A percentile compares a stretch with the other conserved stretches of the same genome.
Evolutionary conservation across 257 asterid genomes (phyloP).

Genomic region (Fraxinus americana): DNA sequence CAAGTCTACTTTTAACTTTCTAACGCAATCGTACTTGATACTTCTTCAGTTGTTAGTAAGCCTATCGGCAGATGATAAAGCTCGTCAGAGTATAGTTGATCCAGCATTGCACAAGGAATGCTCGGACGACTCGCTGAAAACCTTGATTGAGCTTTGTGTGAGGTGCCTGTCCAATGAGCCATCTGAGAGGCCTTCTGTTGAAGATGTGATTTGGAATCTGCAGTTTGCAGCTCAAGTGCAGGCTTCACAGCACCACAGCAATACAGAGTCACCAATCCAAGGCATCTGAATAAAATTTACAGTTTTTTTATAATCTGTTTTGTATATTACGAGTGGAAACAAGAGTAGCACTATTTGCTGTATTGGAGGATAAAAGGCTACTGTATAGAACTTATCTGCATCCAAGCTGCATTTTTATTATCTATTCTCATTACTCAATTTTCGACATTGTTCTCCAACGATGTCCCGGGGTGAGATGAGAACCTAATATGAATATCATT

Average conservation of each 20-base stretch:
- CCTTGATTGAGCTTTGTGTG: conserved; percentile 66
- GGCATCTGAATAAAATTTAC: conserved; percentile 12
- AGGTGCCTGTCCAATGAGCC: conserved; percentile 60
- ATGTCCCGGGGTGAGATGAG: no score
- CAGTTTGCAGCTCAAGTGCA: conserved; percentile 93
- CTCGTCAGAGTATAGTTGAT: conserved; percentile 63
- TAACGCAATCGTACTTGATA: background rate
- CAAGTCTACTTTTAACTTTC: background rate
- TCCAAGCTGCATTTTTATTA: background rate
- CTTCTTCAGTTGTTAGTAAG: conserved; percentile 54
- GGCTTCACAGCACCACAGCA: conserved; percentile 51
- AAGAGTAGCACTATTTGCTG: no score
- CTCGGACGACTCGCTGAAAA: conserved; percentile 68
- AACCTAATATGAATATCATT: no score
- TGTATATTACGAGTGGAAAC: background rate
- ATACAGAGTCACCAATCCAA: conserved; percentile 51
- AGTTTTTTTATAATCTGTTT: background rate
- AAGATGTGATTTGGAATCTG: conserved; percentile 83
- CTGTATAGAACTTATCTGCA: background rate
- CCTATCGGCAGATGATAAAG: conserved; percentile 52
- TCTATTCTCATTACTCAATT: background rate
- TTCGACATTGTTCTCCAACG: background rate
- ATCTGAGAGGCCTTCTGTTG: conserved; percentile 68
- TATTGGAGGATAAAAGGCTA: background rate
- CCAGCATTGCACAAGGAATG: conserved; percentile 71